Conservation (phyloP, 805 yeast species). For the Candida maris region DNA sequence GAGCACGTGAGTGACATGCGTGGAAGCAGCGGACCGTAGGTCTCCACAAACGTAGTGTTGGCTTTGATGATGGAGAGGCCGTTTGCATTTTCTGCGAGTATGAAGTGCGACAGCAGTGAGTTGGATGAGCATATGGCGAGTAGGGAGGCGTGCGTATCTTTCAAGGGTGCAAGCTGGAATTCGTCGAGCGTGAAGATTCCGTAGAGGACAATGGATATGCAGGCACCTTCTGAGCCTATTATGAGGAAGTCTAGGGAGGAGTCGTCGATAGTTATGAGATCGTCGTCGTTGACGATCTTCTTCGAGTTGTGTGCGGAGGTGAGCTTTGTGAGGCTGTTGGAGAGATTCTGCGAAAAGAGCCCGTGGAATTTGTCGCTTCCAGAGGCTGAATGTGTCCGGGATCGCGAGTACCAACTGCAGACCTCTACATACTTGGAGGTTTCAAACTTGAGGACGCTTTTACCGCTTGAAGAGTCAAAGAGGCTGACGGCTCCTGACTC, state of each 20-base stretch:
- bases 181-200: conserved; percentile 33
- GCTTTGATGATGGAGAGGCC: conserved; percentile 21
- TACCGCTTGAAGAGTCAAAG: conserved; percentile 30
- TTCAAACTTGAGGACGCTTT: conserved; percentile 19
- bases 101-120: conserved; percentile 23
- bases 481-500: conserved; percentile 21
- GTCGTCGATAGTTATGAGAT: conserved; percentile 20
- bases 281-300: conserved; percentile 21
- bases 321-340: conserved; percentile 25
- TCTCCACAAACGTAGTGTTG: conserved; percentile 26
- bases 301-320: conserved; percentile 18
- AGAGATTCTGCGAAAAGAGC: conserved; percentile 22
- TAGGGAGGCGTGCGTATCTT: conserved; percentile 14
- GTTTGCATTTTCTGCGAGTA: conserved; percentile 20
- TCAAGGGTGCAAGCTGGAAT: conserved; percentile 17
- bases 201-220: conserved; percentile 26
- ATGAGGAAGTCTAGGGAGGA: conserved; percentile 28
- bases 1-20: conserved; percentile 34
- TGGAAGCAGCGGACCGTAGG: conserved; percentile 28
- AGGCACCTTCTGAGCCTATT: conserved; percentile 24
- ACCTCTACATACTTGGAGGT: conserved; percentile 13
- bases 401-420: conserved; percentile 20
- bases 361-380: conserved; percentile 11
- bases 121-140: conserved; percentile 17
- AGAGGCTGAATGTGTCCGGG: neutral